Conservation (phyloP, 1,284 basidiomycete species). For the Fomitopsis betulina region DNA sequence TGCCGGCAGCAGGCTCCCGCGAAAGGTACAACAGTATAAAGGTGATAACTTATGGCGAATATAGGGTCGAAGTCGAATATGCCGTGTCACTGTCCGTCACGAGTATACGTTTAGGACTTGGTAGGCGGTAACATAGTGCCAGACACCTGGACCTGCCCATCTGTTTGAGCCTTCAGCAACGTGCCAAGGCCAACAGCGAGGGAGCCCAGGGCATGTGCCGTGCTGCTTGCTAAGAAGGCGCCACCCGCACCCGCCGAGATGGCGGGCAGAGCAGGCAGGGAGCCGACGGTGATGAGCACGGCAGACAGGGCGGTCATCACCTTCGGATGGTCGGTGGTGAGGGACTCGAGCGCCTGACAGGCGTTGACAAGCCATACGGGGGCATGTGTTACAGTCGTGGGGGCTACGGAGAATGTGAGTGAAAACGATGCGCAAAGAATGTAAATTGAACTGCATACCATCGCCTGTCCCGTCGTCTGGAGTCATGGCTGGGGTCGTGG, state of each 20-base stretch:
- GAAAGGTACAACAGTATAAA: too few relatives aligned
- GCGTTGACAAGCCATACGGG: conserved; percentile 74
- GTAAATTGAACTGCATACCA: conserved; percentile 14
- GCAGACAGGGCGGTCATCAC: conserved; percentile 71
- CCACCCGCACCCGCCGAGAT: conserved; percentile 62
- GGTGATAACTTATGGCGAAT: neutral
- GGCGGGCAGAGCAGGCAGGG: conserved; percentile 43
- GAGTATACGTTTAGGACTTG: too few relatives aligned
- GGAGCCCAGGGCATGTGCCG: conserved; percentile 70
- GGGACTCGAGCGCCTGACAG: conserved; percentile 65
- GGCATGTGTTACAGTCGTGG: conserved; percentile 54
- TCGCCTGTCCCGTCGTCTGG: conserved; percentile 25
- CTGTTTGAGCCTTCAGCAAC: conserved; percentile 23
- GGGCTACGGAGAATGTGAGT: conserved; percentile 23
- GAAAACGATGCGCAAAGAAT: neutral
- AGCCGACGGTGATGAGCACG: conserved; percentile 70
- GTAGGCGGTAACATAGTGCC: too few relatives aligned
- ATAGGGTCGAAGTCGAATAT: neutral
- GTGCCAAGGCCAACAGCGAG: conserved; percentile 66
- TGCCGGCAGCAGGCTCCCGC: neutral
- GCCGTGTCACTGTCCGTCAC: neutral
- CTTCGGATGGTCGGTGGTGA: conserved; percentile 69
- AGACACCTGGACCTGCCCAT: neutral
- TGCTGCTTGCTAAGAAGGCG: conserved; percentile 61
- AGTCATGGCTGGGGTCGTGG: conserved; percentile 17